Evolutionary conservation across 768 basidiomycete genomes (phyloP).

Genomic region (Asterophora lycoperdoides): DNA sequence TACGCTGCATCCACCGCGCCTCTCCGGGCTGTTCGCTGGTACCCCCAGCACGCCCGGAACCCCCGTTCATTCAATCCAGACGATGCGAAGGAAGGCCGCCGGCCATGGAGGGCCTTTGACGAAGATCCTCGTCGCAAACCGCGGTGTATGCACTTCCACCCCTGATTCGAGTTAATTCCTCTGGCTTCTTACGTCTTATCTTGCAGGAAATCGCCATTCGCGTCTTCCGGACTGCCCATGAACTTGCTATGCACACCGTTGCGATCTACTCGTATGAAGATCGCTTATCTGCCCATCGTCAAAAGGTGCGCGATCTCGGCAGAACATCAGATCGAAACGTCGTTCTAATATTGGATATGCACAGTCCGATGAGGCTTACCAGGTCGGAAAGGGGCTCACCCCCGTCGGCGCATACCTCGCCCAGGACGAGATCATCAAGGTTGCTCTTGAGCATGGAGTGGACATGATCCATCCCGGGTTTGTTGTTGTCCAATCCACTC

Average conservation of each 20-base stretch:
- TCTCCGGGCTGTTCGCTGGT: slow-evolving; percentile 65
- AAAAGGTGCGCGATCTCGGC: slow-evolving; percentile 71
- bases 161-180: slow-evolving; percentile 7
- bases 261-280: slow-evolving; percentile 99
- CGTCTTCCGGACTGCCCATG: slow-evolving; percentile 97
- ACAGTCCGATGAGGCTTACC: slow-evolving; percentile 97
- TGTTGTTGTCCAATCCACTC: slow-evolving; percentile 24
- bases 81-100: slow-evolving; percentile 86
- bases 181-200: slow-evolving; percentile 6
- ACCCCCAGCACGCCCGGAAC: slow-evolving; percentile 80
- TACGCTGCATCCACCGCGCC: slow-evolving; percentile 65
- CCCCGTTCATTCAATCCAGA: slow-evolving; percentile 86
- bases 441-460: slow-evolving; percentile 96
- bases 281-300: slow-evolving; percentile 93
- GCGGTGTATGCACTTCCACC: slow-evolving; percentile 60
- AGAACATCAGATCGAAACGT: slow-evolving; percentile 9
- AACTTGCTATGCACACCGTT: slow-evolving; percentile 98
- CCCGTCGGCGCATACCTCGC: slow-evolving; percentile 97
- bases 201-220: slow-evolving; percentile 97
- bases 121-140: slow-evolving; percentile 90
- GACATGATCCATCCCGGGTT: slow-evolving; percentile 99
- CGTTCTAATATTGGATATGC: slow-evolving; percentile 27
- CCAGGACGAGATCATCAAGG: slow-evolving; percentile 94
- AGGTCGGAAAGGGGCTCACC: slow-evolving; percentile 93
- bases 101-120: slow-evolving; percentile 89